A percentile compares a stretch with the other conserved stretches of the same genome.
phyloP scores from a whole-genome alignment of 306 rosid genomes.

The Vigna trinervia region DNA sequence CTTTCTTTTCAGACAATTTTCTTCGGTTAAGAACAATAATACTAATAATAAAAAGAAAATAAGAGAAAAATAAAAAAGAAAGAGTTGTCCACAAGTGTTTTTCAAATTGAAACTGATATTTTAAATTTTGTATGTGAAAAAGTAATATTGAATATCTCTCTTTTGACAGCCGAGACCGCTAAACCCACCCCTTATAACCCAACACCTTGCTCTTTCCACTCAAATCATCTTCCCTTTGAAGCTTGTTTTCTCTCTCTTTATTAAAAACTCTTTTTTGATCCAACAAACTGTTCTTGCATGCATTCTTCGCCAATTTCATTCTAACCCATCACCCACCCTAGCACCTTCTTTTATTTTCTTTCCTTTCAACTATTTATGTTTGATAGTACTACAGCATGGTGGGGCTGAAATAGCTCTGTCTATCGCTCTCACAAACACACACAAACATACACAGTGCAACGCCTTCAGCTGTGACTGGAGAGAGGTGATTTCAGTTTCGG shows the following conservation, averaged over 20 bases:
- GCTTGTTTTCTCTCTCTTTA: not conserved
- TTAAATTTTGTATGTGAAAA: not conserved
- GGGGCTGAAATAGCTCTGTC: not conserved
- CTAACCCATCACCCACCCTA: not conserved
- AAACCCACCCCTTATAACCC: slow-evolving; percentile 45
- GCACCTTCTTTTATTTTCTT: not conserved
- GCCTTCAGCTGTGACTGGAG: slow-evolving; percentile 18
- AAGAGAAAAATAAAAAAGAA: not conserved
- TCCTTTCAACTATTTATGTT: not conserved
- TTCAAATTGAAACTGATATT: not conserved
- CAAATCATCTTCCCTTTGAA: slow-evolving; percentile 10
- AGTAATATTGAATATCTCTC: slow-evolving; percentile 22
- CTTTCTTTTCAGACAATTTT: slow-evolving; percentile 57
- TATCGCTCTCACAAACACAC: not conserved
- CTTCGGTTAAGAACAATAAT: slow-evolving; percentile 39
- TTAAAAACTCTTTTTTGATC: not conserved
- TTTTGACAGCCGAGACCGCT: slow-evolving; percentile 55
- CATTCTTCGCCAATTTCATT: not conserved
- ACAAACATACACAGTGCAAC: slow-evolving; percentile 48
- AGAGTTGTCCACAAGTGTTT: not conserved
- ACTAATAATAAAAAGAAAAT: not conserved
- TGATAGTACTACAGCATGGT: not conserved
- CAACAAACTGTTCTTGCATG: slow-evolving; percentile 33
- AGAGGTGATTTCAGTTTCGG: slow-evolving; percentile 48
- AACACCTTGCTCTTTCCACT: slow-evolving; percentile 41